These are phyloP conservation scores for Pichia californica DNA, from an alignment of 805 yeast genomes.

Conservation along the genomic window DNA sequence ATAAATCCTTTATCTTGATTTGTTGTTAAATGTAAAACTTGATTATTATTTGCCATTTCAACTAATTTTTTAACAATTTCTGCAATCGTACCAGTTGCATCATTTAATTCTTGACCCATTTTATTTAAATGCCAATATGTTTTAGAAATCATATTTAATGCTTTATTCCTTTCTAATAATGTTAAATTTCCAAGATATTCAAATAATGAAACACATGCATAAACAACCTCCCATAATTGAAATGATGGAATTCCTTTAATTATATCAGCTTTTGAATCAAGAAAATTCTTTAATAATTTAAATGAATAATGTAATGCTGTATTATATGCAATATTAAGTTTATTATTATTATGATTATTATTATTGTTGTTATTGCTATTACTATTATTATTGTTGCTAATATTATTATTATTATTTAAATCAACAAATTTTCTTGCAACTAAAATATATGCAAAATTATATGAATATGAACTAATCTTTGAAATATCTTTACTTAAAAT, in stretches of 20 bases:
- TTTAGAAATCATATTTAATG: conserved; percentile 42
- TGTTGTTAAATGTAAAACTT: conserved; percentile 10
- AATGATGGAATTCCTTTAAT: conserved; percentile 52
- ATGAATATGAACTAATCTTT: conserved; percentile 41
- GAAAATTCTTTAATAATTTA: conserved; percentile 38
- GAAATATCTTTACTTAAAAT: conserved; percentile 43
- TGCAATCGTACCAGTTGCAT: conserved; percentile 56
- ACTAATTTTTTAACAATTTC: conserved; percentile 46
- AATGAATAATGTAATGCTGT: conserved; percentile 42
- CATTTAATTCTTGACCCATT: conserved; percentile 50
- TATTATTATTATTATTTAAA: not conserved
- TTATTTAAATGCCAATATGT: conserved; percentile 55
- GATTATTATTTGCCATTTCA: conserved; percentile 33
- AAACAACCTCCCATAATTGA: conserved; percentile 46
- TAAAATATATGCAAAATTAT: conserved; percentile 41
- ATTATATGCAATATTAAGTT: conserved; percentile 11
- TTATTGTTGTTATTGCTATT: too few species aligned
- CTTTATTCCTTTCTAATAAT: conserved; percentile 33
- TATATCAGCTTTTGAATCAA: conserved; percentile 37
- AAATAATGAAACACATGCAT: conserved; percentile 47
- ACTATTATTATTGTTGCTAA: too few species aligned
- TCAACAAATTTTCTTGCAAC: conserved; percentile 32
- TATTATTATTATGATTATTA: not conserved
- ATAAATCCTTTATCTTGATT: conserved; percentile 12
- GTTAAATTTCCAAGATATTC: conserved; percentile 38